Percentiles rank a stretch among this genome's conserved stretches.
These are phyloP conservation scores for Myxozyma lipomycoides DNA, from an alignment of 805 yeast species.

Conservation along the genomic window DNA sequence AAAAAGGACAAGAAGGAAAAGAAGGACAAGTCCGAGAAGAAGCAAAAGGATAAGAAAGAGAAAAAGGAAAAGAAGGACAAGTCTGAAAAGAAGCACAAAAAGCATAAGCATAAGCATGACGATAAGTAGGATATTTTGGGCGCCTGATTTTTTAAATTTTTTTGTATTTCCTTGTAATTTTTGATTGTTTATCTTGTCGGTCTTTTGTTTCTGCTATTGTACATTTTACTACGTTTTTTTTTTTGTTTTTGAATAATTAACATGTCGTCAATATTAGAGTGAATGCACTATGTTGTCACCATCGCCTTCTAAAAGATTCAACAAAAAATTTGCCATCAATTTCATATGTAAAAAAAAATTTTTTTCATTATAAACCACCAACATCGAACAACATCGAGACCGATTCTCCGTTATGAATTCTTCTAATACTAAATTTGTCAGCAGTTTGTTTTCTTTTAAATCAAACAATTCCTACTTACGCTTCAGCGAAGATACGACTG, in stretches of 20 bases:
- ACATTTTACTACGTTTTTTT: not conserved
- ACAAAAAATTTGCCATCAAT: too few species aligned
- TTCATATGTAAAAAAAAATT: not conserved
- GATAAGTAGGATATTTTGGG: conserved; percentile 1
- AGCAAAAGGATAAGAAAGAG: conserved; percentile 28
- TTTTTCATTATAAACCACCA: conserved; percentile 10
- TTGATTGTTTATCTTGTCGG: not conserved
- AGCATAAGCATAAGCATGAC: conserved; percentile 12
- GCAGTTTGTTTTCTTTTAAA: not conserved
- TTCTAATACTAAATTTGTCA: conserved; percentile 64
- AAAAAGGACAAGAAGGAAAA: conserved; percentile 34
- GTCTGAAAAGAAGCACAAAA: conserved; percentile 29
- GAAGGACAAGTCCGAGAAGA: conserved; percentile 26
- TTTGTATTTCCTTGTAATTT: not conserved
- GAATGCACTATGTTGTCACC: too few species aligned
- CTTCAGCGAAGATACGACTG: conserved; percentile 84
- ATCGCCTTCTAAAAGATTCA: too few species aligned
- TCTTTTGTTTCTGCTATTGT: not conserved
- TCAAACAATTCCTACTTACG: conserved; percentile 40
- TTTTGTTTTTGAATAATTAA: not conserved
- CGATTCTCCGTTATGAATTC: conserved; percentile 96
- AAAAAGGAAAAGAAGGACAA: conserved; percentile 33
- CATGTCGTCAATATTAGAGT: too few species aligned
- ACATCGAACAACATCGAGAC: conserved; percentile 88
- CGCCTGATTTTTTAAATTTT: conserved; percentile 1